Conservation (phyloP, 2,329 filamentous ascomycete species). For the Claviceps sorghi region DNA sequence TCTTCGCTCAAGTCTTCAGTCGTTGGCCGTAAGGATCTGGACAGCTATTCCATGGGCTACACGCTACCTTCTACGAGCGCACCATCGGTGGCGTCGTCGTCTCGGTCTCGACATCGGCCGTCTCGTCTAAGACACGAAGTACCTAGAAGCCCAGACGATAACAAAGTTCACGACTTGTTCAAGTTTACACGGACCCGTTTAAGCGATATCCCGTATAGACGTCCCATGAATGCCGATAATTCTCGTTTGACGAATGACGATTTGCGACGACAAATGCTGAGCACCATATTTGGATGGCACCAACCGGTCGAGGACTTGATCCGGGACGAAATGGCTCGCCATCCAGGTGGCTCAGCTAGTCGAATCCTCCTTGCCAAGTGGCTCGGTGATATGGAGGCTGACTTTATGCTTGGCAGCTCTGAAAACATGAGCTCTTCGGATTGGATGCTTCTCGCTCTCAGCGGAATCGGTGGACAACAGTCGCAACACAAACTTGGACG, state of each 20-base stretch:
- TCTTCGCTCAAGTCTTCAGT: slow-evolving; percentile 29
- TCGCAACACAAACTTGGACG: slow-evolving; percentile 84
- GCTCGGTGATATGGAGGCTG: slow-evolving; percentile 73
- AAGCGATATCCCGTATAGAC: slow-evolving; percentile 68
- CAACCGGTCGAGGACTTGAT: slow-evolving; percentile 69
- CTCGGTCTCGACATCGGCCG: slow-evolving; percentile 31
- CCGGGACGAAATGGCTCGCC: slow-evolving; percentile 66
- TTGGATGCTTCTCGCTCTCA: slow-evolving; percentile 92
- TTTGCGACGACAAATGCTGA: slow-evolving; percentile 78
- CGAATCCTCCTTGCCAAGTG: slow-evolving; percentile 80
- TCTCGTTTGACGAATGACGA: slow-evolving; percentile 58
- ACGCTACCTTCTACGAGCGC: slow-evolving; percentile 21
- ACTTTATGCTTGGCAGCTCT: slow-evolving; percentile 65
- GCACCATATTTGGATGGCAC: slow-evolving; percentile 89
- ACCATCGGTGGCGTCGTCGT: slow-evolving; percentile 35
- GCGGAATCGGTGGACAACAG: slow-evolving; percentile 60
- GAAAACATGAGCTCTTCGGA: slow-evolving; percentile 86
- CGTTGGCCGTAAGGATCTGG: slow-evolving; percentile 22
- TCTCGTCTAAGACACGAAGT: slow-evolving; percentile 73
- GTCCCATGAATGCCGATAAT: slow-evolving; percentile 44
- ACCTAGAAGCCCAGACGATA: slow-evolving; percentile 59
- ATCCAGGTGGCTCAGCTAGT: slow-evolving; percentile 57
- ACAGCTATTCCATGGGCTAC: slow-evolving; percentile 39
- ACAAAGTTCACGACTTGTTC: slow-evolving; percentile 64
- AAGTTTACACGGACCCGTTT: slow-evolving; percentile 70